Conservation (phyloP, 139 green algal species). For the Chlorella vulgaris region DNA sequence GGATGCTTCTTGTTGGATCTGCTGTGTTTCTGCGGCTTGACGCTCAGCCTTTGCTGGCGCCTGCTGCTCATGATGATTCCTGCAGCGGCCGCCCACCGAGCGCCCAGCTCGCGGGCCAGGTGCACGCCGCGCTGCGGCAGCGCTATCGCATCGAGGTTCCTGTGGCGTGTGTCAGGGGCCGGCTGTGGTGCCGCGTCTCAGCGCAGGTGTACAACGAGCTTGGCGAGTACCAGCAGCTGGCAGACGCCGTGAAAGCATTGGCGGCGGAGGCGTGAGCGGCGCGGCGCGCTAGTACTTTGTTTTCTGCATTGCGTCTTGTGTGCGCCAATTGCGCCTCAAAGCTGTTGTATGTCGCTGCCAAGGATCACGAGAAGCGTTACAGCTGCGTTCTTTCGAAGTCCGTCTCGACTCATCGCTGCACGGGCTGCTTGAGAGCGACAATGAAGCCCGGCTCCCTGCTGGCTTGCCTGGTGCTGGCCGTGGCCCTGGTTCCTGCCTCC, state of each 20-base stretch:
- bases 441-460: background rate
- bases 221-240: slow-evolving; percentile 17
- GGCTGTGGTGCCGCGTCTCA: slow-evolving; percentile 22
- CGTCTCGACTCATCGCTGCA: too few species aligned
- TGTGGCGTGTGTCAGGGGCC: background rate
- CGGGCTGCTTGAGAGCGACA: background rate
- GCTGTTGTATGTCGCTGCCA: too few species aligned
- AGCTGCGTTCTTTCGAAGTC: too few species aligned
- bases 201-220: slow-evolving; percentile 23
- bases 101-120: background rate
- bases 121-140: slow-evolving; percentile 11
- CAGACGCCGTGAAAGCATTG: background rate
- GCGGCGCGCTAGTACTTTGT: too few species aligned
- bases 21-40: too few species aligned
- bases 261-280: too few species aligned
- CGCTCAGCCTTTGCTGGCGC: too few species aligned
- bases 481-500: background rate
- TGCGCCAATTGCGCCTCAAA: too few species aligned
- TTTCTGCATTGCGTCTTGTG: too few species aligned
- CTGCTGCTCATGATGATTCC: background rate
- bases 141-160: slow-evolving; percentile 8
- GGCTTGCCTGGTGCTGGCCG: too few species aligned
- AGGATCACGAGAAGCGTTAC: too few species aligned
- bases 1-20: too few species aligned
- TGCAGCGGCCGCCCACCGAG: background rate